Evolutionary conservation across 148 eudicot genomes (phyloP).

Genomic region (Silene latifolia): DNA sequence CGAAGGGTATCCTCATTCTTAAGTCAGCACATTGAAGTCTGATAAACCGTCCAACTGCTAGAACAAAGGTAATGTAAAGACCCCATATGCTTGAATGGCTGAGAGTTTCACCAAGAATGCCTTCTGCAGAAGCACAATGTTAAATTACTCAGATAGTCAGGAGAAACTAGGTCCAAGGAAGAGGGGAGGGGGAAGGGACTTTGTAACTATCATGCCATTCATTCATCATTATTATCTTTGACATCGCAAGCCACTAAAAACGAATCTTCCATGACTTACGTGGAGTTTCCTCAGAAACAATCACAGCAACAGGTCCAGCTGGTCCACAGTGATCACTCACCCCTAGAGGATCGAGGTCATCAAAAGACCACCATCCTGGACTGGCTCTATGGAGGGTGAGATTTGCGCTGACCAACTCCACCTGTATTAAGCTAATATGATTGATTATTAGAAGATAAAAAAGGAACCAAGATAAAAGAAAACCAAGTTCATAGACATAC

Average conservation of each 20-base stretch:
- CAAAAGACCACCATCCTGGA: conserved; percentile 88
- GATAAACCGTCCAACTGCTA: conserved; percentile 96
- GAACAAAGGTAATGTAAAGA: conserved; percentile 91
- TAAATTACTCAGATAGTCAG: not conserved
- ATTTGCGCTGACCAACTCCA: conserved; percentile 60
- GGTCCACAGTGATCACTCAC: conserved; percentile 53
- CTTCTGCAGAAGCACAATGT: conserved; percentile 47
- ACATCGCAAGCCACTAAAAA: not conserved
- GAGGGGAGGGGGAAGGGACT: not conserved
- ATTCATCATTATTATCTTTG: not conserved
- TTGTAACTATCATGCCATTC: not conserved
- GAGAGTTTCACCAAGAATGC: conserved; percentile 87
- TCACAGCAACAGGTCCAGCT: conserved; percentile 81
- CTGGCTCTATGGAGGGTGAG: conserved; percentile 52
- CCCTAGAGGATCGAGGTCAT: conserved; percentile 44
- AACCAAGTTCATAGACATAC: conserved; percentile 27
- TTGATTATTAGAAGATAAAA: not conserved
- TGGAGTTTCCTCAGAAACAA: conserved; percentile 94
- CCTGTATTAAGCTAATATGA: conserved; percentile 24
- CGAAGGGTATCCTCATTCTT: conserved; percentile 93
- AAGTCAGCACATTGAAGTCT: conserved; percentile 96
- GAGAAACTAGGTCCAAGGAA: not conserved
- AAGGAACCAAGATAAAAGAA: not conserved
- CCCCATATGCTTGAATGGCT: conserved; percentile 99
- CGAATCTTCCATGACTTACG: conserved; percentile 50